Conservation (phyloP, 2,329 filamentous ascomycete genomes). For the Aureobasidium sp. region DNA sequence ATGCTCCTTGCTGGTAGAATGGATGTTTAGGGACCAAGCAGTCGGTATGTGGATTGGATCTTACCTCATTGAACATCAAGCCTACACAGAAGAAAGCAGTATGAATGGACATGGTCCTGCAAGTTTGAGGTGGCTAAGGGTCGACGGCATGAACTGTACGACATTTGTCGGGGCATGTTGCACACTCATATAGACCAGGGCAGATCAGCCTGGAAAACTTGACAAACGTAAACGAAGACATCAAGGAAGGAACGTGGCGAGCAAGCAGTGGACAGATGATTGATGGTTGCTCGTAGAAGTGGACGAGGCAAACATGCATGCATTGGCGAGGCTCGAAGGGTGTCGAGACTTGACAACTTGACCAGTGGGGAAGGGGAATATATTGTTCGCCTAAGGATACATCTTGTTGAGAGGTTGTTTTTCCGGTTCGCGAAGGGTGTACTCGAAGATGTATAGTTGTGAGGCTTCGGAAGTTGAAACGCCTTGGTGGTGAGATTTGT, state of each 20-base stretch:
- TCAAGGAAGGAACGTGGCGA: not conserved
- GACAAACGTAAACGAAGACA: not conserved
- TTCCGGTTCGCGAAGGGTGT: not conserved
- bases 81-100: slow-evolving; percentile 14
- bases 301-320: slow-evolving; percentile 17
- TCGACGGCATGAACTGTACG: not conserved
- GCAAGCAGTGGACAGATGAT: not conserved
- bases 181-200: not conserved
- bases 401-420: not conserved
- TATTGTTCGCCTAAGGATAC: not conserved
- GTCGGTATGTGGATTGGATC: too few relatives aligned
- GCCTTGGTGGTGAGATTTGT: slow-evolving; percentile 11
- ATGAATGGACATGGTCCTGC: slow-evolving; percentile 1
- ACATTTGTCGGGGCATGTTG: not conserved
- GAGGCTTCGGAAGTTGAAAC: not conserved
- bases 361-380: not conserved
- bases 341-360: not conserved
- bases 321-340: not conserved
- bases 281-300: not conserved
- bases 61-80: slow-evolving; percentile 12
- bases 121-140: not conserved
- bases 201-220: not conserved
- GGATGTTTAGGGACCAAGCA: not conserved
- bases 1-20: not conserved
- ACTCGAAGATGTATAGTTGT: not conserved